A percentile compares a stretch with the other conserved stretches of the same genome.
Conservation (phyloP, 179 eudicot genomes). For the Nepenthes alata region DNA sequence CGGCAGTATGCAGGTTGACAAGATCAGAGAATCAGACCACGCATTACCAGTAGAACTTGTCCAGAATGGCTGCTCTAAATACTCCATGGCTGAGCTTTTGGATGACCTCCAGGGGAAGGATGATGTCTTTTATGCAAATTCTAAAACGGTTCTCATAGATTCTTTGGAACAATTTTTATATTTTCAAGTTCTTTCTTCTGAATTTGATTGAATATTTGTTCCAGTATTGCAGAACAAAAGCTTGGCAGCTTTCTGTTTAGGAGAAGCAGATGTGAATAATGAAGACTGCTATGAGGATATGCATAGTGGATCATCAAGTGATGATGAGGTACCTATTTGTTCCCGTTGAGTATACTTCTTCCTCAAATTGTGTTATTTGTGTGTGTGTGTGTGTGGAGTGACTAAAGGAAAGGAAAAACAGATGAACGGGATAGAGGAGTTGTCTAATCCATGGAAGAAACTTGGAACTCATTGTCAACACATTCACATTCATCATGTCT, state of each 20-base stretch:
- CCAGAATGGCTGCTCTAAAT: slow-evolving; percentile 10
- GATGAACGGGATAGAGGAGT: background rate
- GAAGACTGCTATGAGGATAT: slow-evolving; percentile 38
- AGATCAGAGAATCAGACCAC: slow-evolving; percentile 7
- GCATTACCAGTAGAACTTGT: slow-evolving; percentile 9
- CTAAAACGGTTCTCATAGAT: slow-evolving; percentile 26
- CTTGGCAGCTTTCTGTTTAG: slow-evolving; percentile 14
- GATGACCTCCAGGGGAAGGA: slow-evolving; percentile 38
- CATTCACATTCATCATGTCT: no score
- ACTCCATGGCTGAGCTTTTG: slow-evolving; percentile 45
- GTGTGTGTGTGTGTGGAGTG: no score
- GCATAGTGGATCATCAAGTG: slow-evolving; percentile 41
- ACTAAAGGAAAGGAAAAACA: no score
- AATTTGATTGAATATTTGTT: slow-evolving; percentile 8
- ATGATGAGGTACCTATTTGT: slow-evolving; percentile 38
- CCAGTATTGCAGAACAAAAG: slow-evolving; percentile 28
- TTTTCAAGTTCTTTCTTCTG: slow-evolving; percentile 4
- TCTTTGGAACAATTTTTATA: background rate
- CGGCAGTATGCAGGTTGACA: slow-evolving; percentile 6
- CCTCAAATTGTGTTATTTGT: background rate
- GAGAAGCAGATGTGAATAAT: slow-evolving; percentile 16
- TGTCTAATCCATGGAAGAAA: background rate
- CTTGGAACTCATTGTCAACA: no score
- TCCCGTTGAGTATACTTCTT: background rate
- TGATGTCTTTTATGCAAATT: slow-evolving; percentile 13